Conservation (phyloP, 768 basidiomycete genomes). For the Cubamyces sp. region DNA sequence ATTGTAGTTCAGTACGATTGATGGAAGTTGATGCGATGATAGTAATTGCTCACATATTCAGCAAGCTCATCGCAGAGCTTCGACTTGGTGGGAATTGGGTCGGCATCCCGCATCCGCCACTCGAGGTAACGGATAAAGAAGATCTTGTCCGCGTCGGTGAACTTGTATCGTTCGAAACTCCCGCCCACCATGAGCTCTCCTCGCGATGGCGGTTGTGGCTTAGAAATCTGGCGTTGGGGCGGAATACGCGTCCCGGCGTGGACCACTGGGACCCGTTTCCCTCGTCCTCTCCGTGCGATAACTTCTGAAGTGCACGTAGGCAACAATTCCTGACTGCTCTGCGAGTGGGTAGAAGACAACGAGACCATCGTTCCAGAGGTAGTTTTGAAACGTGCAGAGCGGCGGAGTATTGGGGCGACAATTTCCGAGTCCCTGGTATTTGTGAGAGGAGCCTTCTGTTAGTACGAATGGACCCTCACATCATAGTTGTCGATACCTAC, state of each 20-base stretch:
- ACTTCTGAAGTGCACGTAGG: neutral
- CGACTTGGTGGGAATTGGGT: neutral
- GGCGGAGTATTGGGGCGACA: too few relatives aligned
- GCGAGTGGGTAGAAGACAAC: neutral
- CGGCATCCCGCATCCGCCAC: slow-evolving; percentile 3
- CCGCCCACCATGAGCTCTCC: neutral
- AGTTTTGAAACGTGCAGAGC: too few relatives aligned
- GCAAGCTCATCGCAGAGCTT: slow-evolving; percentile 4
- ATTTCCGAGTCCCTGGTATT: too few relatives aligned
- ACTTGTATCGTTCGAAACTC: neutral
- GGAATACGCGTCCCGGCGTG: slow-evolving; percentile 11
- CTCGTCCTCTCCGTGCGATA: neutral
- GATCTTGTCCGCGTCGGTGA: slow-evolving; percentile 8
- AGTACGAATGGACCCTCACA: too few relatives aligned
- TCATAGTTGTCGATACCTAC: too few relatives aligned
- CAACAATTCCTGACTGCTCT: neutral
- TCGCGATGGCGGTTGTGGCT: neutral
- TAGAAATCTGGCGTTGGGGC: neutral
- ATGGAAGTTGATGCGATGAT: neutral
- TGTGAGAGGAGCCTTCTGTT: too few relatives aligned
- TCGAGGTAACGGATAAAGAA: slow-evolving; percentile 17
- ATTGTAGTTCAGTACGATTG: neutral
- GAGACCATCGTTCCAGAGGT: too few relatives aligned
- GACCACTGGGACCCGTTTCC: neutral
- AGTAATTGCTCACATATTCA: neutral